Conservation (phyloP, 768 basidiomycete genomes). For the Phylloporus sp. region DNA sequence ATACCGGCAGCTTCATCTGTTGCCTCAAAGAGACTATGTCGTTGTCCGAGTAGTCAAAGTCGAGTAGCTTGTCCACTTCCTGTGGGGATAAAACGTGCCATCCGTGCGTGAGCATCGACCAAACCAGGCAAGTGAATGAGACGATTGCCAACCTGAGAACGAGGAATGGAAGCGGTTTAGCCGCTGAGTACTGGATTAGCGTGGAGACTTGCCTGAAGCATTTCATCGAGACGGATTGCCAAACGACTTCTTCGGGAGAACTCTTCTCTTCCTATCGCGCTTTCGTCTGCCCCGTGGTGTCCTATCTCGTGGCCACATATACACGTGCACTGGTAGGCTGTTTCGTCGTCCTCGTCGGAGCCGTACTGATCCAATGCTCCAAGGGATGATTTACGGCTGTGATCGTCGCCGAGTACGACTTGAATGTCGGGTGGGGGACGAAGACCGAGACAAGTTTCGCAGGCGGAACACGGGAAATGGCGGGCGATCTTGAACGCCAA, state of each 20-base stretch:
- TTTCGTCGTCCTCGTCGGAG: slow-evolving; percentile 62
- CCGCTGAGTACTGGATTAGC: background rate
- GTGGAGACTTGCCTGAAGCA: slow-evolving; percentile 56
- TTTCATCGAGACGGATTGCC: slow-evolving; percentile 76
- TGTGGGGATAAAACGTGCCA: slow-evolving; percentile 29
- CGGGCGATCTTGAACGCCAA: slow-evolving; percentile 76
- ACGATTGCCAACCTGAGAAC: slow-evolving; percentile 22
- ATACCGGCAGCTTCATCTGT: slow-evolving; percentile 57
- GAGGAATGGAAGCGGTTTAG: slow-evolving; percentile 13
- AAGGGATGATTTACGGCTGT: slow-evolving; percentile 41
- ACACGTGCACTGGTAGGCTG: slow-evolving; percentile 56
- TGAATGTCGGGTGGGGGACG: slow-evolving; percentile 56
- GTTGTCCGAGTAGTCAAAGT: slow-evolving; percentile 72
- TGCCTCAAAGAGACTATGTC: slow-evolving; percentile 64
- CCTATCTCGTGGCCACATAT: slow-evolving; percentile 62
- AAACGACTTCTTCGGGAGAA: slow-evolving; percentile 68
- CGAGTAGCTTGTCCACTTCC: slow-evolving; percentile 72
- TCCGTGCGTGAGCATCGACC: slow-evolving; percentile 11
- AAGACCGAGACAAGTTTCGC: slow-evolving; percentile 64
- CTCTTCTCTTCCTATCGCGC: slow-evolving; percentile 53
- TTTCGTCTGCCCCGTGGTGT: slow-evolving; percentile 64
- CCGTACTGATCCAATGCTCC: slow-evolving; percentile 59
- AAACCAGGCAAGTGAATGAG: slow-evolving; percentile 10
- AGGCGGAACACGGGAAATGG: slow-evolving; percentile 66
- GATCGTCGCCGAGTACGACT: slow-evolving; percentile 51